Base-by-base conservation (phyloP, 75 land plant genomes). In the Pseudotsuga menziesii region DNA sequence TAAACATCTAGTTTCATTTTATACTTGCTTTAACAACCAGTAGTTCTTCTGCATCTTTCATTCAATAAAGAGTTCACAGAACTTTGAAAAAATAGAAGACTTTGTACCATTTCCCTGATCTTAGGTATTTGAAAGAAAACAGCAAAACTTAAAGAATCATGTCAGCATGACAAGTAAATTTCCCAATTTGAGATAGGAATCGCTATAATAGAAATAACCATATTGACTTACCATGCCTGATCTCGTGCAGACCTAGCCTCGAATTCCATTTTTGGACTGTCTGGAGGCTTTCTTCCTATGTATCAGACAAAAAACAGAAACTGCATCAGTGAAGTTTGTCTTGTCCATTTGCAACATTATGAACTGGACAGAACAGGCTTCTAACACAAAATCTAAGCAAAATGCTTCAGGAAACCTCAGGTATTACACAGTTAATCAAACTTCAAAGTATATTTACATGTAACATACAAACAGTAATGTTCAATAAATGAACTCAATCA, bases 211-310 rank as follows among this genome's bases (percentile, higher is more conserved):
- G 58, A 57, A 17, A 13, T 57, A 1, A 57, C 0, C 2, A 72
- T 14, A 54, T 25, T 15, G 55, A 48, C 75, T 55, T 73, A 85
- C 86, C 86, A 85, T 1, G 86, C 86, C 26, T 57, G 73, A 74
- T 85, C 86, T 58, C 86, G 74, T n/a, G 80, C 80, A 23, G 86
- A 85, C 67, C 79, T 82, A 20, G 86, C 86, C 72, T 85, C 86
- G 71, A 85, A 85, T 54, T 85, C 86, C 86, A 85, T 77, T 69
- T 75, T 79, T 22, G 48, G 62, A 44, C 56, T 72, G 25, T 82
- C 86, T 58, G 64, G 81, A 22, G 23, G 74, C 57, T 78, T 81
- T 35, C 62, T 82, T 35, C 25, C 80, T 39, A 61, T 44, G 32
- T 29, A 64, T 56, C 48, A 55, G 59, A 62, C 48, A 39, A 19